phyloP scores from a whole-genome alignment of 495 filamentous ascomycete genomes.

The Oidiodendron maius region DNA sequence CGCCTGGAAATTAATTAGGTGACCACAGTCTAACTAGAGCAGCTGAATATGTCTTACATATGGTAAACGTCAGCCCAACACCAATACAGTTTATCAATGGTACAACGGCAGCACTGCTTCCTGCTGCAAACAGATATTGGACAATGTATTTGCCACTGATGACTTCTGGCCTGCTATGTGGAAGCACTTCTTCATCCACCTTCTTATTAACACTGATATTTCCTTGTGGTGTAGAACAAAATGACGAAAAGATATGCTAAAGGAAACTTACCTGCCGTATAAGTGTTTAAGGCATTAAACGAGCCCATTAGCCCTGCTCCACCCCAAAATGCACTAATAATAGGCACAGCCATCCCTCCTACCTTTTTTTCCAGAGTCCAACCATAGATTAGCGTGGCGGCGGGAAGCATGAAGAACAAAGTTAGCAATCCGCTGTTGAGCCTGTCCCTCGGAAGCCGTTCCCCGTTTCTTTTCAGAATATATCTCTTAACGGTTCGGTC shows the following conservation, averaged over 20 bases:
- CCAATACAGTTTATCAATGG: slow-evolving; percentile 58
- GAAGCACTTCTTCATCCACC: slow-evolving; percentile 48
- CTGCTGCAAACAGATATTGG: slow-evolving; percentile 58
- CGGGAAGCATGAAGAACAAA: slow-evolving; percentile 52
- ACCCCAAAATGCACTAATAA: slow-evolving; percentile 61
- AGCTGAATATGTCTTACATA: slow-evolving; percentile 14
- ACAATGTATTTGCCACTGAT: slow-evolving; percentile 65
- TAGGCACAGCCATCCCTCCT: slow-evolving; percentile 59
- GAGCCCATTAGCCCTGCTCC: slow-evolving; percentile 64
- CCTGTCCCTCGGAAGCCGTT: slow-evolving; percentile 60
- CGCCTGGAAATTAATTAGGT: neutral
- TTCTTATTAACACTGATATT: neutral
- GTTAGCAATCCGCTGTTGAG: slow-evolving; percentile 53
- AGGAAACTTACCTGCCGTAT: slow-evolving; percentile 43
- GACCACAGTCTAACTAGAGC: neutral
- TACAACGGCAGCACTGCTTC: slow-evolving; percentile 55
- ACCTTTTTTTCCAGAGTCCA: slow-evolving; percentile 59
- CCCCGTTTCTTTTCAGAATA: slow-evolving; percentile 49
- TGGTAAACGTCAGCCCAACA: slow-evolving; percentile 55
- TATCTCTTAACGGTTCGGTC: slow-evolving; percentile 57
- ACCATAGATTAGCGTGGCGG: slow-evolving; percentile 60
- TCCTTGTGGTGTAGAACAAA: neutral
- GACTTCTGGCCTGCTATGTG: slow-evolving; percentile 54
- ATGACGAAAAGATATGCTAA: neutral
- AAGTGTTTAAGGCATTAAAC: slow-evolving; percentile 65